A percentile compares a stretch with the other conserved stretches of the same genome.
Conservation (phyloP, 768 basidiomycete species). For the Phaffia australis region DNA sequence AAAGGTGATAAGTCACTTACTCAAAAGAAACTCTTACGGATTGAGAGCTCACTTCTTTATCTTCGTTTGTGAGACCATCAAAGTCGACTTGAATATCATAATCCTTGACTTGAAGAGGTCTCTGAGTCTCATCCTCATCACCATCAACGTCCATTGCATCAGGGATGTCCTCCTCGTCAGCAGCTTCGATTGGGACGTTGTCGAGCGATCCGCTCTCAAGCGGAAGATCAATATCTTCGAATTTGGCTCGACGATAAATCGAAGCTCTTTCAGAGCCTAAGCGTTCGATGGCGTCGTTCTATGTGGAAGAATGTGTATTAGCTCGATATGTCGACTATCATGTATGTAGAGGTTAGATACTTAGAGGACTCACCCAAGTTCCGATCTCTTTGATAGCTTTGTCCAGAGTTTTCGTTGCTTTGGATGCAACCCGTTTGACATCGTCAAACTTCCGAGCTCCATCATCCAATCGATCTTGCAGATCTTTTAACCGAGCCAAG, state of each 20-base stretch:
- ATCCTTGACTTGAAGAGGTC: slow-evolving; percentile 58
- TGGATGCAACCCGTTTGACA: slow-evolving; percentile 34
- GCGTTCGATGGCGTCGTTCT: slow-evolving; percentile 88
- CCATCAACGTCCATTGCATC: slow-evolving; percentile 88
- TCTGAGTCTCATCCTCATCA: slow-evolving; percentile 69
- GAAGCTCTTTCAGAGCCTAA: slow-evolving; percentile 70
- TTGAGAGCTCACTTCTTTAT: slow-evolving; percentile 49
- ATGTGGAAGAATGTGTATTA: not conserved
- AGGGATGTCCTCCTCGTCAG: slow-evolving; percentile 58
- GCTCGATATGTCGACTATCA: too few species aligned
- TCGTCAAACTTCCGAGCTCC: slow-evolving; percentile 36
- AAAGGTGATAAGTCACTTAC: not conserved
- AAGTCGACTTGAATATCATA: slow-evolving; percentile 90
- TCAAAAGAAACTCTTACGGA: not conserved
- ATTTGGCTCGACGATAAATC: slow-evolving; percentile 78
- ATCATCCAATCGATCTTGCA: slow-evolving; percentile 41
- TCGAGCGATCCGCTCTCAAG: slow-evolving; percentile 62
- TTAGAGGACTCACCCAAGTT: slow-evolving; percentile 48
- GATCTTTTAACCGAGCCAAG: slow-evolving; percentile 49
- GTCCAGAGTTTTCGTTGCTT: slow-evolving; percentile 66
- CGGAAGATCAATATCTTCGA: slow-evolving; percentile 83
- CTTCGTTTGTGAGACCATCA: slow-evolving; percentile 58
- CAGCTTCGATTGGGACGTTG: slow-evolving; percentile 76
- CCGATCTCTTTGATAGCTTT: slow-evolving; percentile 84
- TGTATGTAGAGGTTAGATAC: not conserved